These are phyloP conservation scores for Penicillium mononematosum DNA, from an alignment of 495 filamentous ascomycete species.

Conservation along the genomic window DNA sequence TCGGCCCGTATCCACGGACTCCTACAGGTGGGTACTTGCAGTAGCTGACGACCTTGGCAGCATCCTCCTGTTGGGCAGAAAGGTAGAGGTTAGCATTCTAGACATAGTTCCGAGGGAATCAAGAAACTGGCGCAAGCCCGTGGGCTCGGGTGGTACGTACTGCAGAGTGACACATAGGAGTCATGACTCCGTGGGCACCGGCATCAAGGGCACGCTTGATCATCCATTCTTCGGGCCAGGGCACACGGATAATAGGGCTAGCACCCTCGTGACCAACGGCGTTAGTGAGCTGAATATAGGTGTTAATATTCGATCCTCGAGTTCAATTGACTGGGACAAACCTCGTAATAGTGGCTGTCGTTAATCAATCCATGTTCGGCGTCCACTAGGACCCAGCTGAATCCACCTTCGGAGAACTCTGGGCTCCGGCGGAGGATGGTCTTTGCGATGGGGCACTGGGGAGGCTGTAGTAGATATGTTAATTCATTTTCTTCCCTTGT, in stretches of 20 bases:
- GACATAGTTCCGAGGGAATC: background rate
- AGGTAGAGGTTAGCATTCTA: background rate
- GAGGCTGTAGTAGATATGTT: conserved; percentile 19
- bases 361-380: conserved; percentile 73
- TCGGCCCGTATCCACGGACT: conserved; percentile 63
- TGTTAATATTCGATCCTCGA: background rate
- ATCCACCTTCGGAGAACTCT: conserved; percentile 24
- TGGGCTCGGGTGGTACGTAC: conserved; percentile 17
- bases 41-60: conserved; percentile 55
- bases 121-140: background rate
- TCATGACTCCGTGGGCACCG: conserved; percentile 63
- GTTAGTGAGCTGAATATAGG: conserved; percentile 25
- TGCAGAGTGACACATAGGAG: conserved; percentile 39
- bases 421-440: conserved; percentile 36
- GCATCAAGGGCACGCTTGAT: conserved; percentile 72
- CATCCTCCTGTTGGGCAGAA: conserved; percentile 44
- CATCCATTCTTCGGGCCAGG: conserved; percentile 67
- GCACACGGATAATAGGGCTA: conserved; percentile 66
- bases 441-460: conserved; percentile 37
- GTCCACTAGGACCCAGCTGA: conserved; percentile 73
- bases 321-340: conserved; percentile 5
- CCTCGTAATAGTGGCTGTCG: conserved; percentile 40
- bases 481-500: background rate
- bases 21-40: conserved; percentile 68
- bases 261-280: conserved; percentile 65